phyloP scores from a whole-genome alignment of 352 stramenopile genomes.

The Globisporangium nagaii region DNA sequence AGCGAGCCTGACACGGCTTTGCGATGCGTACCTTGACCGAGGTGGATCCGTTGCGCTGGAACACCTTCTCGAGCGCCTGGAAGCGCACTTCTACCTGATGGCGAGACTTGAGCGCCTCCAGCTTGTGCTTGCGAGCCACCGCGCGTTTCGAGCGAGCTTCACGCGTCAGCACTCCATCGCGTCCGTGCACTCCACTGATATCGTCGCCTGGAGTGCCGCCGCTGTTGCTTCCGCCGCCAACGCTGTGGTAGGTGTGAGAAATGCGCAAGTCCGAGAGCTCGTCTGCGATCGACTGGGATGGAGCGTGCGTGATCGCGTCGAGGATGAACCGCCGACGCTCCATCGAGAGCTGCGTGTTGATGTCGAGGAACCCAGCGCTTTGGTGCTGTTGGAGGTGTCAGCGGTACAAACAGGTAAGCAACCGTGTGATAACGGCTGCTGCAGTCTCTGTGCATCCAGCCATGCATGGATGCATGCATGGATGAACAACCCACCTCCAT shows the following conservation, averaged over 20 bases:
- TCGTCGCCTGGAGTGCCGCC: background rate
- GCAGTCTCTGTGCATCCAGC: too few species aligned
- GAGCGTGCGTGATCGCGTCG: conserved; percentile 56
- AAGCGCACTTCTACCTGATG: conserved; percentile 58
- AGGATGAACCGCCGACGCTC: conserved; percentile 69
- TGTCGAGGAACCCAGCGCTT: conserved; percentile 60
- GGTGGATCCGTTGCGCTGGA: conserved; percentile 36
- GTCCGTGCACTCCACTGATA: too few species aligned
- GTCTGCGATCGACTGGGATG: conserved; percentile 44
- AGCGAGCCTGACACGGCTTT: too few species aligned
- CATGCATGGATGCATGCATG: too few species aligned
- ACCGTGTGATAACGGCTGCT: too few species aligned
- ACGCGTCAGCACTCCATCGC: background rate
- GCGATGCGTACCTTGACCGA: conserved; percentile 26
- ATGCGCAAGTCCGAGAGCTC: conserved; percentile 42
- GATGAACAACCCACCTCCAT: conserved; percentile 59
- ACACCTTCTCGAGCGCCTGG: conserved; percentile 52
- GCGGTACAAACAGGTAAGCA: background rate
- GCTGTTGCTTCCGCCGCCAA: background rate
- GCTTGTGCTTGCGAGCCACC: conserved; percentile 35
- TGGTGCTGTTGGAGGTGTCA: conserved; percentile 39
- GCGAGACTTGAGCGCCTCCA: conserved; percentile 38
- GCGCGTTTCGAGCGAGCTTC: conserved; percentile 20
- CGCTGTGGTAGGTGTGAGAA: too few species aligned
- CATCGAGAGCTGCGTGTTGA: conserved; percentile 78